phyloP scores from a whole-genome alignment of 306 rosid genomes.

The Cicer yamashitae region DNA sequence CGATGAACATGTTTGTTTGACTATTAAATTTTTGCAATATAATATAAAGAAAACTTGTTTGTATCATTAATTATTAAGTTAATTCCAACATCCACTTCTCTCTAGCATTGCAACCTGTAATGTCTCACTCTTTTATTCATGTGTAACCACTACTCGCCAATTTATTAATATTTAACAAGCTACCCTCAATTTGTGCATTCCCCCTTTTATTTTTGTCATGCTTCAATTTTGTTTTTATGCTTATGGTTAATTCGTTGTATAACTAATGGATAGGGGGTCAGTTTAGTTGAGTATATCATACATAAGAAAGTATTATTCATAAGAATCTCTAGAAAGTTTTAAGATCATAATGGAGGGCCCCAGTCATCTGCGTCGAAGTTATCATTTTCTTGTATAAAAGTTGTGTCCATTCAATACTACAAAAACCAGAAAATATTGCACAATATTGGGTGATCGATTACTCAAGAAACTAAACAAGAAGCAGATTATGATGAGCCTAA shows the following conservation, averaged over 20 bases:
- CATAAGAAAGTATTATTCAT: too few species aligned
- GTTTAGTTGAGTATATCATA: too few species aligned
- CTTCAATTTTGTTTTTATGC: slow-evolving; percentile 24
- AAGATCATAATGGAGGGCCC: slow-evolving; percentile 38
- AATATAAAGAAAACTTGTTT: too few species aligned
- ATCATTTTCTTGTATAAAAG: neutral
- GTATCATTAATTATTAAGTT: too few species aligned
- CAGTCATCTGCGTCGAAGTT: slow-evolving; percentile 40
- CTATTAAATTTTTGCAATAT: too few species aligned
- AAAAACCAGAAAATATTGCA: slow-evolving; percentile 58
- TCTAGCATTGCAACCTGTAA: slow-evolving; percentile 39
- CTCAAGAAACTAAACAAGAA: slow-evolving; percentile 34
- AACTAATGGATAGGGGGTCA: neutral
- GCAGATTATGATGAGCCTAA: slow-evolving; percentile 43
- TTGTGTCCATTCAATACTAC: slow-evolving; percentile 25
- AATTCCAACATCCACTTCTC: neutral
- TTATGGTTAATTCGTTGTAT: slow-evolving; percentile 57
- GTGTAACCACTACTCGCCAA: slow-evolving; percentile 58
- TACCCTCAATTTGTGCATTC: slow-evolving; percentile 39
- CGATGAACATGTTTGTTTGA: too few species aligned
- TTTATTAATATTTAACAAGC: slow-evolving; percentile 19
- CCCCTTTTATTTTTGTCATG: neutral
- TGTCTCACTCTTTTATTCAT: slow-evolving; percentile 38
- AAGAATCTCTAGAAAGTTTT: slow-evolving; percentile 23
- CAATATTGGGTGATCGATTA: slow-evolving; percentile 42